Conservation (phyloP, 441 rosid species). For the Mallotus japonicus region DNA sequence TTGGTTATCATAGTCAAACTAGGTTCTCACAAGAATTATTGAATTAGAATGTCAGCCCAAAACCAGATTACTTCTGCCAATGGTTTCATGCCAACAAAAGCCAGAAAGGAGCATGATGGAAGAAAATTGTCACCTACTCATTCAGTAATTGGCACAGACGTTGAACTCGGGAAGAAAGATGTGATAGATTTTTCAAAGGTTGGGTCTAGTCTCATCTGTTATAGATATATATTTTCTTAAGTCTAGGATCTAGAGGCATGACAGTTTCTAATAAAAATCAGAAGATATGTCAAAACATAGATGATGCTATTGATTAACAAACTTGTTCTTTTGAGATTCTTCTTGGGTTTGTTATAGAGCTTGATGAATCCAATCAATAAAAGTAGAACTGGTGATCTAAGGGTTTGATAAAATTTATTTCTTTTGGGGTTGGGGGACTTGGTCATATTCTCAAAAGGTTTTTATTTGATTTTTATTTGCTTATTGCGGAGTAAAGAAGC, state of each 20-base stretch:
- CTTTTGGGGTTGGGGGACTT: no score
- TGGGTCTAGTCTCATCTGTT: conserved; percentile 1
- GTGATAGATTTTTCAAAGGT: conserved; percentile 28
- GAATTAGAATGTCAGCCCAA: conserved; percentile 38
- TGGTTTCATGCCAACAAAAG: conserved; percentile 28
- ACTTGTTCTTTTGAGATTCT: background rate
- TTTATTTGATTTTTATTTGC: conserved; percentile 1
- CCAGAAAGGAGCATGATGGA: conserved; percentile 34
- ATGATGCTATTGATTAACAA: background rate
- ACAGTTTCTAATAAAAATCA: background rate
- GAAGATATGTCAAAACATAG: background rate
- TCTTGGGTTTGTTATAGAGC: background rate
- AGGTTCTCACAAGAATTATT: conserved; percentile 22
- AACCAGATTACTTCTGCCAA: conserved; percentile 32
- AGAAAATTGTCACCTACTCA: conserved; percentile 20
- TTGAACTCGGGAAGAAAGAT: conserved; percentile 30
- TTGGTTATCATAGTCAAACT: conserved; percentile 1
- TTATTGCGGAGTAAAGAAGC: conserved; percentile 33
- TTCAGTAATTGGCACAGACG: conserved; percentile 28
- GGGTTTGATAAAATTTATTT: background rate
- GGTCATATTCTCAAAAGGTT: conserved; percentile 1
- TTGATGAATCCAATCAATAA: background rate
- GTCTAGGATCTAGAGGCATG: background rate
- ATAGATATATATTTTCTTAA: background rate
- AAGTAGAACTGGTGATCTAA: conserved; percentile 5